These are phyloP conservation scores for Tubosaeta brunneosetosa DNA, from an alignment of 768 basidiomycete species.

Conservation along the genomic window DNA sequence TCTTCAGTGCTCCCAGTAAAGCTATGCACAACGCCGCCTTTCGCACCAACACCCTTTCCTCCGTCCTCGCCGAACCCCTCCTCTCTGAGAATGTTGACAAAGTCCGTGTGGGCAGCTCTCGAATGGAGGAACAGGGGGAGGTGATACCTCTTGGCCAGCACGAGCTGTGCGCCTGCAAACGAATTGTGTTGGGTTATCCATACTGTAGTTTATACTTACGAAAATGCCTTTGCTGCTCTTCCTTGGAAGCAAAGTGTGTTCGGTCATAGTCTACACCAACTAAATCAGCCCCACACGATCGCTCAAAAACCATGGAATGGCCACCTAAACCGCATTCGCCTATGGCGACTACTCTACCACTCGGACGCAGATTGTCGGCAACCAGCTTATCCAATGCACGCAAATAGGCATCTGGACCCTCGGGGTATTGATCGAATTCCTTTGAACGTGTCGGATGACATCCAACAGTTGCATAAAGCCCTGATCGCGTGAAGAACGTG, in stretches of 20 bases:
- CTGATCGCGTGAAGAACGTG: slow-evolving; percentile 27
- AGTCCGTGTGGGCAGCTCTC: slow-evolving; percentile 67
- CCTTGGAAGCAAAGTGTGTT: slow-evolving; percentile 55
- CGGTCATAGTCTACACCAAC: slow-evolving; percentile 65
- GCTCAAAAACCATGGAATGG: neutral
- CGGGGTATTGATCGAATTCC: slow-evolving; percentile 58
- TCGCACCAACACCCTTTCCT: slow-evolving; percentile 50
- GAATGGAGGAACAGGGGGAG: slow-evolving; percentile 82
- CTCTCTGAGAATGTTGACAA: slow-evolving; percentile 59
- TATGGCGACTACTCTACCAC: slow-evolving; percentile 61
- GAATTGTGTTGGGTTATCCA: neutral
- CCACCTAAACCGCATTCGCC: slow-evolving; percentile 79
- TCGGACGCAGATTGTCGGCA: slow-evolving; percentile 41
- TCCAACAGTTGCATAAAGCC: slow-evolving; percentile 68
- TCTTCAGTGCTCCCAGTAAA: slow-evolving; percentile 69
- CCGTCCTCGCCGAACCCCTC: slow-evolving; percentile 60
- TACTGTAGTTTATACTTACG: slow-evolving; percentile 36
- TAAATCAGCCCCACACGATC: neutral
- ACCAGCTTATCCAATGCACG: slow-evolving; percentile 54
- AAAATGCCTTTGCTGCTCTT: slow-evolving; percentile 61
- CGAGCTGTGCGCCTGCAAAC: slow-evolving; percentile 48
- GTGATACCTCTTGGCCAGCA: slow-evolving; percentile 62
- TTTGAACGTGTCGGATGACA: slow-evolving; percentile 73
- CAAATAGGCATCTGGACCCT: slow-evolving; percentile 60
- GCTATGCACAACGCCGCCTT: slow-evolving; percentile 78